These are phyloP conservation scores for Solanum medicagineum DNA, from an alignment of 257 asterid genomes.

Conservation along the genomic window DNA sequence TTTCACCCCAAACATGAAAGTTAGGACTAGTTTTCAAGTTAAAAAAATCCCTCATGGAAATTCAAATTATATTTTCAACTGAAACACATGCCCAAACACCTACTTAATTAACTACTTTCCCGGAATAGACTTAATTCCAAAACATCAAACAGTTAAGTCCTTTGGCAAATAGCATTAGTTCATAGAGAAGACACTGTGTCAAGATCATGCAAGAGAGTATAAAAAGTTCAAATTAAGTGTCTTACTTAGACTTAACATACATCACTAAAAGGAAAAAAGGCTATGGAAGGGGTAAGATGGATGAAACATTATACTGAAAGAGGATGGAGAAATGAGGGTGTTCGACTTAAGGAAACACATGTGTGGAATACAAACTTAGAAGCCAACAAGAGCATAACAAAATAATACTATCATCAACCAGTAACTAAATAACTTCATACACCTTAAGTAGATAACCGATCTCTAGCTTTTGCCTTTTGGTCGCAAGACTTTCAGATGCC, in stretches of 20 bases:
- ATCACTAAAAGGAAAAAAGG: not conserved
- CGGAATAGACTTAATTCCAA: not conserved
- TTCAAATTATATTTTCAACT: not conserved
- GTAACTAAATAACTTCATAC: not conserved
- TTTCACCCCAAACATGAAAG: not conserved
- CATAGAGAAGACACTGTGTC: not conserved
- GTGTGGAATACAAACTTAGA: not conserved
- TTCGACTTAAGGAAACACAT: not conserved
- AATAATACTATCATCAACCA: not conserved
- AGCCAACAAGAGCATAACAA: not conserved
- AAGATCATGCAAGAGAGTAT: not conserved
- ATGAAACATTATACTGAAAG: not conserved
- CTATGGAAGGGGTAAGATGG: not conserved
- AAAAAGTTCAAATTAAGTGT: not conserved
- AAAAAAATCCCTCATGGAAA: not conserved
- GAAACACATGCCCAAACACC: not conserved
- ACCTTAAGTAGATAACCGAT: conserved; percentile 73
- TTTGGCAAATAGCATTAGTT: not conserved
- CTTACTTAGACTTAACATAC: not conserved
- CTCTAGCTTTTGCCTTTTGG: conserved; percentile 83
- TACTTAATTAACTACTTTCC: not conserved
- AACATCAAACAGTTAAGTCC: not conserved
- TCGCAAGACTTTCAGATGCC: conserved; percentile 23
- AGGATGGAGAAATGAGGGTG: not conserved
- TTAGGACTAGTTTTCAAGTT: not conserved